phyloP scores from a whole-genome alignment of 805 yeast genomes.

The Pichia thaimueangensis region DNA sequence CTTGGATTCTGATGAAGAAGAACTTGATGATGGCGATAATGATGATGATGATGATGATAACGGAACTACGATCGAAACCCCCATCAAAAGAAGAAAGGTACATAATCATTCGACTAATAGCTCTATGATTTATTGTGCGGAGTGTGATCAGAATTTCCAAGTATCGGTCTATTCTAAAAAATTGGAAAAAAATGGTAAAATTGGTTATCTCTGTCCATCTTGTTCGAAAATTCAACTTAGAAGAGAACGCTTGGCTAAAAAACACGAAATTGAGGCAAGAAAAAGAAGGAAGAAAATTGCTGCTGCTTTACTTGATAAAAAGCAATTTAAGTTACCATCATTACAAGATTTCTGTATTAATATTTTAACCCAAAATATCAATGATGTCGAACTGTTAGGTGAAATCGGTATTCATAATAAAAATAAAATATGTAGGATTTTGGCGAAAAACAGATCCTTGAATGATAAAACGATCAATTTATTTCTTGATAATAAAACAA shows the following conservation, averaged over 20 bases:
- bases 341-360: slow-evolving; percentile 79
- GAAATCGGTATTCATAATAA: slow-evolving; percentile 66
- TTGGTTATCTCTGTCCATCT: slow-evolving; percentile 63
- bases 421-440: slow-evolving; percentile 64
- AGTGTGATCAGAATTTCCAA: slow-evolving; percentile 52
- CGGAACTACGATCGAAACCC: background rate
- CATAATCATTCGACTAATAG: slow-evolving; percentile 7
- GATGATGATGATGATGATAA: slow-evolving; percentile 13
- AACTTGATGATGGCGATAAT: slow-evolving; percentile 16
- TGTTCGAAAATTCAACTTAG: slow-evolving; percentile 43
- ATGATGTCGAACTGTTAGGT: slow-evolving; percentile 75
- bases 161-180: slow-evolving; percentile 62
- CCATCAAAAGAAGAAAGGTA: slow-evolving; percentile 13
- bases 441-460: slow-evolving; percentile 77
- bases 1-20: slow-evolving; percentile 15
- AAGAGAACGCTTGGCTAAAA: slow-evolving; percentile 39
- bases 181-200: slow-evolving; percentile 37
- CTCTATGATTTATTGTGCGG: slow-evolving; percentile 44
- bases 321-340: slow-evolving; percentile 55
- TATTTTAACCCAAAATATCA: slow-evolving; percentile 58
- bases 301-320: slow-evolving; percentile 72
- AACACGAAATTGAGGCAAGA: slow-evolving; percentile 56
- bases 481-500: slow-evolving; percentile 58
- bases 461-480: slow-evolving; percentile 65
- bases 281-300: slow-evolving; percentile 76